A percentile compares a stretch with the other conserved stretches of the same genome.
Conservation (phyloP, 257 asterid species). For the Solanum lycopersicoides region DNA sequence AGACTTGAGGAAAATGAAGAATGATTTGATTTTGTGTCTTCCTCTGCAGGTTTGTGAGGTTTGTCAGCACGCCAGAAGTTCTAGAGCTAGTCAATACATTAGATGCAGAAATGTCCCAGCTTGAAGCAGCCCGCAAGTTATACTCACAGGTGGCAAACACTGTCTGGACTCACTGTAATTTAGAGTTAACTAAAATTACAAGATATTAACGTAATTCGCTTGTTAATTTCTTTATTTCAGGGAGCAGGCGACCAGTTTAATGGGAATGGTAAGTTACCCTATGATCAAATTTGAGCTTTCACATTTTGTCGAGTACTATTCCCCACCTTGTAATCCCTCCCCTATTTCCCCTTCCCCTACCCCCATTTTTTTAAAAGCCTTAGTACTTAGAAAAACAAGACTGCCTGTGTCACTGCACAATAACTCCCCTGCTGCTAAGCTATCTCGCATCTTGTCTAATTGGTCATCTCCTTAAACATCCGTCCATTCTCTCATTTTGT, state of each 20-base stretch:
- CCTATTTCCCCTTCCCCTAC: background rate
- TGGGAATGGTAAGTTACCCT: conserved; percentile 30
- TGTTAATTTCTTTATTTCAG: conserved; percentile 31
- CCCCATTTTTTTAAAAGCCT: background rate
- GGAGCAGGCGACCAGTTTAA: conserved; percentile 55
- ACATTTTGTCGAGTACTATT: background rate
- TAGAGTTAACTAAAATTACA: background rate
- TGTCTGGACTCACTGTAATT: background rate
- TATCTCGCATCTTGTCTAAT: background rate
- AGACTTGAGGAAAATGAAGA: background rate
- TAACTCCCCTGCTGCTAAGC: background rate
- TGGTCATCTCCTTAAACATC: background rate
- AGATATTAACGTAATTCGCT: background rate
- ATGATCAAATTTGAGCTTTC: background rate
- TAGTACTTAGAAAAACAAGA: background rate
- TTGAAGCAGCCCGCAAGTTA: conserved; percentile 80
- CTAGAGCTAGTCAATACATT: conserved; percentile 61
- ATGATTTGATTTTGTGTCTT: background rate
- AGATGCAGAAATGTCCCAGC: conserved; percentile 85
- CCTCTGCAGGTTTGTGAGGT: conserved; percentile 68
- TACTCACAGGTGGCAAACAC: conserved; percentile 51
- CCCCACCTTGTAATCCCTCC: background rate
- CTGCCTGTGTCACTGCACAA: background rate
- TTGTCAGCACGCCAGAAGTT: conserved; percentile 87
- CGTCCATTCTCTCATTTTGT: background rate